Base-by-base conservation (phyloP, 2,329 filamentous ascomycete species). In the Fusarium keratoplasticum region DNA sequence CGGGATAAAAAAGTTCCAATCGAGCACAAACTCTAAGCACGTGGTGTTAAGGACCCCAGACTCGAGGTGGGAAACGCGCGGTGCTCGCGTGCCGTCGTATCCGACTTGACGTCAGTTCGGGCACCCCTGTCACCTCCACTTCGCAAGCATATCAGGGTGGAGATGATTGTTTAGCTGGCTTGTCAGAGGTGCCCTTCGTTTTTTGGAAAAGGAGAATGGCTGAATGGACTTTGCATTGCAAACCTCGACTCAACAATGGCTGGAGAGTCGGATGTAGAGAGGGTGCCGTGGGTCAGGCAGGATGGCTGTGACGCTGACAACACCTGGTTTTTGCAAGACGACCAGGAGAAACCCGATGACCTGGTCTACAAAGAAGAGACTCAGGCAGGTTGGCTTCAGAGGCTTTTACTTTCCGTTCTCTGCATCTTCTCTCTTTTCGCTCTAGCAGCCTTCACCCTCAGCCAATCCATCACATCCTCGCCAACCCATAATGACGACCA, bases 351-450 rank as follows among this genome's bases (percentile, higher is more conserved):
- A 18, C 14, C 9, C 6, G 16, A 25, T 33, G 35, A 27, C 20
- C 16, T 7, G 14, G 11, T 27, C 6, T 11, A 25, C 22, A 38
- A 58, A 7, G 18, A 18, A 6, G 54, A 58, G 33, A 20, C 54
- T 40, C 33, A 6, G 6, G 16, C 8, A 11, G 16, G 20, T 13
- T 58, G 54, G 54, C 33, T 18, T 18, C 54, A 58, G 18, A 58
- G 54, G 13, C 31, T 58, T 16, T 27, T 22, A 2, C 31, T 58
- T 25, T n/a, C 31, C 1, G 16, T 58, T 2, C 18, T 58, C 1
- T 66, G 75, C 8, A 35, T 78, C 6, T 4, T 77, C 16, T 80
- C 79, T 2, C 50, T 80, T 14, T 62, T 82, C 1, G 61, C 50
- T 0, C 63, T 82, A 1, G 64, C 75, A 10, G 69, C 60, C 2